Conservation (phyloP, 2,329 filamentous ascomycete genomes). For the Lasiodiplodia citricola region DNA sequence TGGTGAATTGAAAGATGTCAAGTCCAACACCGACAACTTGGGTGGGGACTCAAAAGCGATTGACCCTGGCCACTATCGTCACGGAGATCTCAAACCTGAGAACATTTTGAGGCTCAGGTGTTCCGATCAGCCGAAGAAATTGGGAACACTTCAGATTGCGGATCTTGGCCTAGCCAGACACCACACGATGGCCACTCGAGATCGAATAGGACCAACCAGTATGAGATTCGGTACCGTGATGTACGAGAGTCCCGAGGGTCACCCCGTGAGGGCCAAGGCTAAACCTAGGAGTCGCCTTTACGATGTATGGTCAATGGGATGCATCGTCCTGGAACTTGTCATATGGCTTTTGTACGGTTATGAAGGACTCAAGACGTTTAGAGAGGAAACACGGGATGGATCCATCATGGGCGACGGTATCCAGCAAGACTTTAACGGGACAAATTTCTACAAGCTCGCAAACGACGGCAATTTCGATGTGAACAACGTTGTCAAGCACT, state of each 20-base stretch:
- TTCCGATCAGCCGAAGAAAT: neutral
- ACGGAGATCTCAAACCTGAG: neutral
- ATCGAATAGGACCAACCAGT: constrained; percentile 11
- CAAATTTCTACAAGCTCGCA: neutral
- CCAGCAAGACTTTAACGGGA: neutral
- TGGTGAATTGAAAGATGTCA: too few species aligned
- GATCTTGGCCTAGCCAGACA: neutral
- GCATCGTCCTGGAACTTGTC: constrained; percentile 35
- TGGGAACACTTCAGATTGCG: neutral
- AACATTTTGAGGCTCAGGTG: neutral
- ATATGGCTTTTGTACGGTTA: constrained; percentile 35
- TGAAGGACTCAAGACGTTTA: constrained; percentile 21
- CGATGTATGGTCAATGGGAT: constrained; percentile 38
- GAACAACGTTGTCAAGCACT: neutral
- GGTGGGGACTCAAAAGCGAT: too few species aligned
- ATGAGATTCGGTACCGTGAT: constrained; percentile 29
- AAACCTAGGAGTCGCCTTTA: constrained; percentile 31
- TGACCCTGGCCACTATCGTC: neutral
- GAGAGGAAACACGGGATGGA: neutral
- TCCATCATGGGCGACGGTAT: neutral
- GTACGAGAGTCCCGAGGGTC: constrained; percentile 6
- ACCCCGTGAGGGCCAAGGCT: neutral
- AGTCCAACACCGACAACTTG: too few species aligned
- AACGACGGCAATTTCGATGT: neutral
- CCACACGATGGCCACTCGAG: neutral